Percentiles rank a stretch among this genome's conserved stretches.
Conservation (phyloP, 257 asterid species). For the Gynochthodes officinalis region DNA sequence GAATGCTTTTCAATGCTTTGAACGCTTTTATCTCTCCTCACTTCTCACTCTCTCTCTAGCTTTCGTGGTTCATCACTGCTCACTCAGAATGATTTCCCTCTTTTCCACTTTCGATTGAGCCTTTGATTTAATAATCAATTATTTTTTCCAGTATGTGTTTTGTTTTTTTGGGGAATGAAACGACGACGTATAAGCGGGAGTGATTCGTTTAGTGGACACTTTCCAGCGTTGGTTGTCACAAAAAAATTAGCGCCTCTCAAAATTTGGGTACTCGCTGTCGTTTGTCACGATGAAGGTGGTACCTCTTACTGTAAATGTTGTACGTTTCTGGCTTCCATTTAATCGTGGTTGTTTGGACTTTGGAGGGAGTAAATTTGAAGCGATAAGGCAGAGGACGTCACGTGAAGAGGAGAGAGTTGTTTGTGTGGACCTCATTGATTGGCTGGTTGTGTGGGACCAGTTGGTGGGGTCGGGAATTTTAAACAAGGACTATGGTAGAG, state of each 20-base stretch:
- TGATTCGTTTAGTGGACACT: conserved; percentile 42
- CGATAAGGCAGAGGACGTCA: neutral
- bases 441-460: neutral
- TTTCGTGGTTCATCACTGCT: conserved; percentile 5
- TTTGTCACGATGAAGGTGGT: neutral
- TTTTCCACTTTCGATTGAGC: conserved; percentile 13
- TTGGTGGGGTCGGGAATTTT: neutral
- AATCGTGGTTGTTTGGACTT: no score
- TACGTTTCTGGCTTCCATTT: neutral
- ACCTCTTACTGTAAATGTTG: conserved; percentile 5
- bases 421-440: conserved; percentile 4
- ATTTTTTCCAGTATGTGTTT: neutral
- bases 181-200: conserved; percentile 18
- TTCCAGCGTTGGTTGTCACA: conserved; percentile 48
- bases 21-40: conserved; percentile 18
- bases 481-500: neutral
- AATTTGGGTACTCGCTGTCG: conserved; percentile 39
- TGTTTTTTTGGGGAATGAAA: neutral
- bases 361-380: neutral
- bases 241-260: conserved; percentile 28
- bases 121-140: neutral
- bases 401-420: conserved; percentile 9
- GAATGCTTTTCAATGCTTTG: no score
- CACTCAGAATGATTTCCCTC: conserved; percentile 23
- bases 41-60: conserved; percentile 21